Conservation (phyloP, 352 stramenopile species). For the Globisporangium abappressorium region DNA sequence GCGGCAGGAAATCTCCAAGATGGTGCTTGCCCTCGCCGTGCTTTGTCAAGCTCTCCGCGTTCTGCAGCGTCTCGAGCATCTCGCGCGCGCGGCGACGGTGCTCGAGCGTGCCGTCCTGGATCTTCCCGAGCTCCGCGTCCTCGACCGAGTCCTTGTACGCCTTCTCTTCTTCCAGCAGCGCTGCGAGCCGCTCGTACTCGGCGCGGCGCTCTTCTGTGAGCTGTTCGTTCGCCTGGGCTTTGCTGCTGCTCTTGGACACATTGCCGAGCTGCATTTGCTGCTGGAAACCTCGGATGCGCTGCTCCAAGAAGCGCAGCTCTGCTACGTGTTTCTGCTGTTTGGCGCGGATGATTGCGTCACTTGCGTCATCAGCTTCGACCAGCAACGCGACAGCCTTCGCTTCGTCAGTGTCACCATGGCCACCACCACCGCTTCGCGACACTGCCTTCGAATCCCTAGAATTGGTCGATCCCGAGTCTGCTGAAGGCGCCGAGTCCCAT, state of each 20-base stretch:
- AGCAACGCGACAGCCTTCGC: slow-evolving; percentile 1
- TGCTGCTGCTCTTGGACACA: not conserved
- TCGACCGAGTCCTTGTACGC: slow-evolving; percentile 20
- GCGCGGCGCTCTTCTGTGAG: slow-evolving; percentile 15
- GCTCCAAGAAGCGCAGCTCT: slow-evolving; percentile 23
- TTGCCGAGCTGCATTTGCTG: slow-evolving; percentile 15
- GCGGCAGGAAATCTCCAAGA: slow-evolving; percentile 21
- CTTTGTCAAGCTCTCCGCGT: slow-evolving; percentile 12
- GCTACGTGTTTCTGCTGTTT: slow-evolving; percentile 24
- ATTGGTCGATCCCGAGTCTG: not conserved
- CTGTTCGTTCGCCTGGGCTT: slow-evolving; percentile 3
- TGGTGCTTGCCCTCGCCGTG: slow-evolving; percentile 22
- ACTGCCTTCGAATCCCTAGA: not conserved
- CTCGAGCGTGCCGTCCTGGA: slow-evolving; percentile 22
- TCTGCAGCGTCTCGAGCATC: slow-evolving; percentile 25
- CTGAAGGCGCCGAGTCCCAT: slow-evolving; percentile 11
- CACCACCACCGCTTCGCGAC: not conserved
- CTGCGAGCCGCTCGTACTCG: slow-evolving; percentile 17
- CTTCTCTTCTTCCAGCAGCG: slow-evolving; percentile 12
- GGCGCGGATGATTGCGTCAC: slow-evolving; percentile 10
- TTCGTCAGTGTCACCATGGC: not conserved
- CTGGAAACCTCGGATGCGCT: slow-evolving; percentile 23
- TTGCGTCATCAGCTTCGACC: not conserved
- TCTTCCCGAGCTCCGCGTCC: slow-evolving; percentile 19
- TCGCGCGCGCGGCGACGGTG: slow-evolving; percentile 20